Conservation (phyloP, 306 rosid species). For the Glycine tomentella region DNA sequence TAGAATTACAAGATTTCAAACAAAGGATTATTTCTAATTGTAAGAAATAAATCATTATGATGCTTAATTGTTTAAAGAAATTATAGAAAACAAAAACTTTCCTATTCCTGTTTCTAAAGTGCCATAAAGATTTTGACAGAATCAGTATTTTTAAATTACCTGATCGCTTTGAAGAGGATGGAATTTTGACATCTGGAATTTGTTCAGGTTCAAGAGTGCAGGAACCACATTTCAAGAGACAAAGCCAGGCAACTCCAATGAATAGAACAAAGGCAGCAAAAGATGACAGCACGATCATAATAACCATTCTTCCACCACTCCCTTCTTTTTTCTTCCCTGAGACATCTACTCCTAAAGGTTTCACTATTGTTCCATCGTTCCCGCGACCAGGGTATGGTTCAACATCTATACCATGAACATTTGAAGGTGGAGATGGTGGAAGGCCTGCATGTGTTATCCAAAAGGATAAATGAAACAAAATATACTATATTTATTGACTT, state of each 20-base stretch:
- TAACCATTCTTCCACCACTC: constrained; percentile 51
- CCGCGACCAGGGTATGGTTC: constrained; percentile 55
- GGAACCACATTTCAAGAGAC: constrained; percentile 57
- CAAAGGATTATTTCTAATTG: background rate
- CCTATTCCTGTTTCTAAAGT: background rate
- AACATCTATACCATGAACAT: constrained; percentile 60
- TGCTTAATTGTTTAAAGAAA: background rate
- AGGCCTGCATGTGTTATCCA: constrained; percentile 61
- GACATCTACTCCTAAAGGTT: constrained; percentile 81
- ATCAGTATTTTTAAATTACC: constrained; percentile 49
- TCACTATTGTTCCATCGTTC: constrained; percentile 59
- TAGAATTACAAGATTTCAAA: background rate
- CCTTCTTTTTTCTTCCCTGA: constrained; percentile 62
- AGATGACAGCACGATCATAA: constrained; percentile 65
- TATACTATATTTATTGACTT: background rate
- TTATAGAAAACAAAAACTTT: background rate
- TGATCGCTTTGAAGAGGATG: constrained; percentile 58
- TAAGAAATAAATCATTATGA: background rate
- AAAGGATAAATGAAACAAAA: constrained; percentile 37
- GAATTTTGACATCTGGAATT: constrained; percentile 50
- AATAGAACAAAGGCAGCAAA: constrained; percentile 61
- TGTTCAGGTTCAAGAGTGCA: constrained; percentile 45
- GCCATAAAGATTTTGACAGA: background rate
- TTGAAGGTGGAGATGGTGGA: constrained; percentile 87
- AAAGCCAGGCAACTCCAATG: constrained; percentile 67